Evolutionary conservation across 78 protist species (phyloP), one percentile per base, ranked within the genome.

Genomic region (Carpediemonas membranifera): DNA sequence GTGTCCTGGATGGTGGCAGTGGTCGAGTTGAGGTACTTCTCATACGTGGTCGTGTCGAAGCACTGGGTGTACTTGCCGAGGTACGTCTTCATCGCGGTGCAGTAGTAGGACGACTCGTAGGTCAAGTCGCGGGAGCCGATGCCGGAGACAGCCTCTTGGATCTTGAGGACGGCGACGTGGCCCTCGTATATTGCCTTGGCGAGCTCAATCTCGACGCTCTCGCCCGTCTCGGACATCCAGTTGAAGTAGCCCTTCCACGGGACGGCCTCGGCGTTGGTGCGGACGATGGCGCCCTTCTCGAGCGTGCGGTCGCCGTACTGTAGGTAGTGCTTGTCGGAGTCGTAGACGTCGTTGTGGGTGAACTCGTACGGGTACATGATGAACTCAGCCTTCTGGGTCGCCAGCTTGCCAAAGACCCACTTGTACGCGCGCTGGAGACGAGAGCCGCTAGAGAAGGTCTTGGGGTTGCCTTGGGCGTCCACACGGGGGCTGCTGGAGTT

Each of bases 381-480:
- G 31, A 59, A 59, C 31, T 18, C 15, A 34, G 63, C 28, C 18
- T 59, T 59, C 18, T 59, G 31, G 18, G 63, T 15, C 19, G 28
- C 15, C 19, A 59, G 19, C 31, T 59, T 15, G 63, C 15, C 31
- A 59, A 59, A 21, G 31, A 59, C 63, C 28, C 31, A 18, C 31
- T 59, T 30, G 31, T 59, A 59, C 28, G 63, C 63, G 18, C 31
- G 63, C n/a, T n/a, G n/a, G n/a, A n/a, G n/a, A n/a, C n/a, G n/a
- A n/a, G n/a, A n/a, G n/a, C n/a, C n/a, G n/a, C n/a, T n/a, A n/a
- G n/a, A n/a, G n/a, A n/a, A n/a, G n/a, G n/a, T n/a, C n/a, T n/a
- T n/a, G n/a, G n/a, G n/a, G n/a, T n/a, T n/a, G n/a, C n/a, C n/a
- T n/a, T n/a, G n/a, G n/a, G n/a, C n/a, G n/a, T n/a, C n/a, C n/a